Conservation (phyloP, 192 early-diverging fungal species). For the Rhizophagus sp. region DNA sequence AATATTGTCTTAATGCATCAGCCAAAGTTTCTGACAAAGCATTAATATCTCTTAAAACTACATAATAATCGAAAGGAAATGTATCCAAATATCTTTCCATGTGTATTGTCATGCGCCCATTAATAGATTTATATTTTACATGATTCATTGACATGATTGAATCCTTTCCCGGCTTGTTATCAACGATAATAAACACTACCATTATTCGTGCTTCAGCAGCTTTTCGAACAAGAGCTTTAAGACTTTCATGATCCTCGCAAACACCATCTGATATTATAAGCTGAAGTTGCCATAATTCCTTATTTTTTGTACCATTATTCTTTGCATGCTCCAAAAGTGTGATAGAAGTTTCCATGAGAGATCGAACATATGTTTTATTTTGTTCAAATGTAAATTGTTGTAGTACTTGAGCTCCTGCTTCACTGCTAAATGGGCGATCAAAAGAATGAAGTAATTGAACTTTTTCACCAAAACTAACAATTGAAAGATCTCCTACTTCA, state of each 20-base stretch:
- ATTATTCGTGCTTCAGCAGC: conserved; percentile 87
- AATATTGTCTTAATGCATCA: conserved; percentile 96
- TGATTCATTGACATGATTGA: conserved; percentile 91
- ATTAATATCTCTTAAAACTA: conserved; percentile 87
- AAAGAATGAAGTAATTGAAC: conserved; percentile 92
- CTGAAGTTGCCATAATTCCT: conserved; percentile 95
- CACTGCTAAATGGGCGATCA: conserved; percentile 85
- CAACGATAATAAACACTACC: conserved; percentile 95
- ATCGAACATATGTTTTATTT: conserved; percentile 82
- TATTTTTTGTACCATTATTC: conserved; percentile 40
- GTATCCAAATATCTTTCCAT: conserved; percentile 89
- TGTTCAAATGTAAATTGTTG: conserved; percentile 90
- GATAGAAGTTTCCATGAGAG: conserved; percentile 85
- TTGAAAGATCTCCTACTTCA: conserved; percentile 90
- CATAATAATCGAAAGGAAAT: conserved; percentile 98
- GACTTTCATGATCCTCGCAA: conserved; percentile 88
- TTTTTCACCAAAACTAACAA: conserved; percentile 89
- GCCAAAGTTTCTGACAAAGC: conserved; percentile 84
- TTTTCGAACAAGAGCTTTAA: conserved; percentile 79
- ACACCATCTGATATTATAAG: conserved; percentile 97
- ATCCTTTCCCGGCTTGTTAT: conserved; percentile 76
- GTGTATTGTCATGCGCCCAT: conserved; percentile 65
- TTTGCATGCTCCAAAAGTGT: conserved; percentile 76
- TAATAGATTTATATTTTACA: conserved; percentile 72
- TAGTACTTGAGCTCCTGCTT: conserved; percentile 90